Conservation (phyloP, 257 asterid genomes). For the Ocimum tenuiflorum region DNA sequence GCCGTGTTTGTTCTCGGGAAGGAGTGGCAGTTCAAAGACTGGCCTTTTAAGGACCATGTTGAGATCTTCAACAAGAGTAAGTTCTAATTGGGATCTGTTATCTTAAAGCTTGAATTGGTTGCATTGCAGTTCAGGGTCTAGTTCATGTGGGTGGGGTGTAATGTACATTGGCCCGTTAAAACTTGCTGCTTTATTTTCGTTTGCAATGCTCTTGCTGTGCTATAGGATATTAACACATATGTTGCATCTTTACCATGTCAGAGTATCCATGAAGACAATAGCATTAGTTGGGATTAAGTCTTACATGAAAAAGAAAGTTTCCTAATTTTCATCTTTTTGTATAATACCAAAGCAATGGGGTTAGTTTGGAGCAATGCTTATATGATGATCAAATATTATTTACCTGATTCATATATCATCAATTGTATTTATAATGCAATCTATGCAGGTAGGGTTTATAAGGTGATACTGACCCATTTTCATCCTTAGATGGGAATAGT, state of each 20-base stretch:
- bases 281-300: no score
- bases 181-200: background rate
- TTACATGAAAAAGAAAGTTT: no score
- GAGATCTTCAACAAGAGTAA: slow-evolving; percentile 88
- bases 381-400: no score
- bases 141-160: background rate
- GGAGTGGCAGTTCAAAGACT: slow-evolving; percentile 99
- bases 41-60: slow-evolving; percentile 97
- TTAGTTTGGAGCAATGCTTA: no score
- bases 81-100: slow-evolving; percentile 18
- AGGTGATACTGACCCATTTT: background rate
- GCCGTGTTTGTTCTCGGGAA: slow-evolving; percentile 97
- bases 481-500: background rate
- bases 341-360: no score
- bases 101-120: background rate
- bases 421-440: no score
- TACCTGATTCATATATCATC: no score
- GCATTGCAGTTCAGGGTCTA: background rate
- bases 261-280: no score
- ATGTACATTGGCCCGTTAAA: background rate
- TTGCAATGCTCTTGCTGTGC: background rate
- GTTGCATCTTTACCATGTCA: no score
- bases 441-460: no score
- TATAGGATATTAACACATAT: background rate
- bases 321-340: no score